Conservation (phyloP, 1,284 basidiomycete species). For the Puccinia coronata region DNA sequence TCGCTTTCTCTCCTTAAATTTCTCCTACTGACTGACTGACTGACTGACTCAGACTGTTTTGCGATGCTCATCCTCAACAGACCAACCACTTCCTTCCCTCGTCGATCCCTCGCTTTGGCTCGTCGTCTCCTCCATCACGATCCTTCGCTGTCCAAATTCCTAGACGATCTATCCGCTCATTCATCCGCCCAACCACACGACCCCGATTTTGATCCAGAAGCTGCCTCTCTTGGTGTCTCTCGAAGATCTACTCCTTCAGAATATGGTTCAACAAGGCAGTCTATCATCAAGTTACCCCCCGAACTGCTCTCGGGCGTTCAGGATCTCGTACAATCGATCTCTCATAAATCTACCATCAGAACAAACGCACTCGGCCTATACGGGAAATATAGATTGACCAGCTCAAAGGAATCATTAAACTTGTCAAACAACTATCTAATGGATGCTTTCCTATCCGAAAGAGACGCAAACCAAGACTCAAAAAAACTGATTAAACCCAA, state of each 20-base stretch:
- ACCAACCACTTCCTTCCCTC: too few relatives aligned
- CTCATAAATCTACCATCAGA: constrained; percentile 40
- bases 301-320: constrained; percentile 27
- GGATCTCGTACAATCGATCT: constrained; percentile 27
- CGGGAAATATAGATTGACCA: constrained; percentile 6
- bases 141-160: neutral
- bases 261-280: constrained; percentile 20
- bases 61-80: too few relatives aligned
- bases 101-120: too few relatives aligned
- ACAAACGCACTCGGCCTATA: constrained; percentile 33
- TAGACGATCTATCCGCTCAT: constrained; percentile 12
- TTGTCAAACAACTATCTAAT: neutral
- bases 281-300: constrained; percentile 31
- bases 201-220: neutral
- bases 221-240: neutral
- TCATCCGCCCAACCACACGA: neutral
- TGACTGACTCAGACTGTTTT: too few relatives aligned
- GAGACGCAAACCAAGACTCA: neutral
- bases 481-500: constrained; percentile 38
- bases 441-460: constrained; percentile 7
- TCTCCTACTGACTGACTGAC: too few relatives aligned
- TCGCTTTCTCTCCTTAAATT: too few relatives aligned
- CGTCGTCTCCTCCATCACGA: constrained; percentile 16
- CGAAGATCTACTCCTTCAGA: constrained; percentile 8
- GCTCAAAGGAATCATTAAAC: constrained; percentile 23